Evolutionary conservation across 306 rosid species (phyloP).

Genomic region (Glycine tomentella): DNA sequence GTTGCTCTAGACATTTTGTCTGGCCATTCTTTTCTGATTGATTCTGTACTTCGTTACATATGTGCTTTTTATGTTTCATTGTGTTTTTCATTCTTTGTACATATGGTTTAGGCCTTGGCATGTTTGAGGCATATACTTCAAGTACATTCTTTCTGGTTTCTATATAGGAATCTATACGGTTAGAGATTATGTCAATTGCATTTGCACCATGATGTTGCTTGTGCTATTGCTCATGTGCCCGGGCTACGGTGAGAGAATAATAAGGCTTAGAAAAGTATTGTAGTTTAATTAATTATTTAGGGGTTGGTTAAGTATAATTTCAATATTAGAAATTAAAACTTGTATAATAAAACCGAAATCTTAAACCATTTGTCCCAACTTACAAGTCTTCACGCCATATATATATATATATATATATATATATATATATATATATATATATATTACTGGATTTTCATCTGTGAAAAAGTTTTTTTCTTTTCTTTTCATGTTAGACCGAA

Average conservation of each 20-base stretch:
- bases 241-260: neutral
- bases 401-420: too few relatives aligned
- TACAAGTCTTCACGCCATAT: too few relatives aligned
- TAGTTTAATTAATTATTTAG: neutral
- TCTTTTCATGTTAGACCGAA: too few relatives aligned
- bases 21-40: conserved; percentile 64
- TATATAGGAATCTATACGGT: conserved; percentile 3
- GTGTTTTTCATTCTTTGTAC: conserved; percentile 42
- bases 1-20: conserved; percentile 67
- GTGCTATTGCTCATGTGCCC: neutral
- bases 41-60: conserved; percentile 50
- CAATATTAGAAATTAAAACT: neutral
- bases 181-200: neutral
- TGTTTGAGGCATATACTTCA: neutral
- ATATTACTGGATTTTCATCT: too few relatives aligned
- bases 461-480: too few relatives aligned
- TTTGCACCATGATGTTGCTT: neutral
- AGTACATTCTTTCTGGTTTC: neutral
- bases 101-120: neutral
- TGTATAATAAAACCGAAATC: neutral
- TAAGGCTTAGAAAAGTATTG: too few relatives aligned
- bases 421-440: too few relatives aligned
- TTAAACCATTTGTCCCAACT: neutral
- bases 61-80: conserved; percentile 40
- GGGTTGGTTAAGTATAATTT: neutral